Base-by-base conservation (phyloP, 805 yeast genomes). In the Wickerhamomyces subpelliculosus region DNA sequence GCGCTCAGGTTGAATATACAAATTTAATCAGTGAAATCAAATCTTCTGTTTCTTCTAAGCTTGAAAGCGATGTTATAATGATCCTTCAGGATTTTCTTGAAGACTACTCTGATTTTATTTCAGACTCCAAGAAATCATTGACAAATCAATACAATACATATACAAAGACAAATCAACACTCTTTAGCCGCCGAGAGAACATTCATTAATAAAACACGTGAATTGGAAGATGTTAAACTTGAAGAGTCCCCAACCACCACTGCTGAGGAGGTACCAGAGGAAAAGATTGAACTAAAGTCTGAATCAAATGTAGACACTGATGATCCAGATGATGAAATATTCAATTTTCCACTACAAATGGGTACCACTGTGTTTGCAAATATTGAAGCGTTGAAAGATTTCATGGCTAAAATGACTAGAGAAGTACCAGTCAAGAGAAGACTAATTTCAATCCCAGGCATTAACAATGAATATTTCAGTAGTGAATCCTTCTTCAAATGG, bases 391-490 rank as follows among this genome's bases (percentile, higher is more conserved):
- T 52, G 5, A 30, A 50, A 11, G 39, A 41, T 9, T 10, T 43
- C 8, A 30, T 54, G 14, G 3, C 11, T 2, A 16, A 36, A 1
- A 37, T 52, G 41, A 35, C 43, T 3, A 32, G 32, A 0, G 46
- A 44, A 4, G 40, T 58, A 5, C 54, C 54, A 2, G 11, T 43
- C 4, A 49, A 49, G 23, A 54, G 51, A 29, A 45, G 60, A 22
- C 14, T 60, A 37, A 47, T 59, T 11, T 53, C 62, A 5, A 37
- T 58, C 3, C 58, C 60, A 3, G 57, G 59, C 33, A 51, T 50
- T 4, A 54, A 54, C 26, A 50, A 48, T 34, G 53, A 50, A n/a
- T 50, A 55, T 40, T 62, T 62, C 38, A 34, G 49, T 6, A 58
- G 65, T 19, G 48, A 45, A 14, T 39, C 39, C 19, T 43, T 63